phyloP scores from a whole-genome alignment of 73 alveolate species.

The Paramecium octaurelia region DNA sequence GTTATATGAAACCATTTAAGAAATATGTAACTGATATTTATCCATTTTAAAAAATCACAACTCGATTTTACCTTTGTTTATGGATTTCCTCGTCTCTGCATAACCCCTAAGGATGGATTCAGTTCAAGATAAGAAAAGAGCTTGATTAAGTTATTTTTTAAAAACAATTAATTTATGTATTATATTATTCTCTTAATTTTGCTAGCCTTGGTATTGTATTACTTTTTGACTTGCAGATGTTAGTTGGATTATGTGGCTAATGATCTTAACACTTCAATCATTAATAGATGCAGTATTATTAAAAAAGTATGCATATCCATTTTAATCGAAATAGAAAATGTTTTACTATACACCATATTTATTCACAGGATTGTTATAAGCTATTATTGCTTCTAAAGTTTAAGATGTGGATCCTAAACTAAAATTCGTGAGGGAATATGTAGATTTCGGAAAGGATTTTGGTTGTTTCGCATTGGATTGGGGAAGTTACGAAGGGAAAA shows the following conservation, averaged over 20 bases:
- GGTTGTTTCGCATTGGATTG: conserved; percentile 35
- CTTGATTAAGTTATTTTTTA: neutral
- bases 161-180: neutral
- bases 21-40: neutral
- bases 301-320: neutral
- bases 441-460: conserved; percentile 22
- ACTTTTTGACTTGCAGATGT: neutral
- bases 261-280: neutral
- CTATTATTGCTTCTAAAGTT: neutral
- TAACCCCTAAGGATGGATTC: no score
- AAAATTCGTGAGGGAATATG: neutral
- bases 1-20: neutral
- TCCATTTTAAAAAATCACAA: no score
- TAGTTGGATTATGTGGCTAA: neutral
- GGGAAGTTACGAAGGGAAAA: conserved; percentile 34
- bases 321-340: neutral
- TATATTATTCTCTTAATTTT: neutral
- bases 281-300: neutral
- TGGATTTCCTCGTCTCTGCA: no score
- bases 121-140: neutral
- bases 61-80: no score
- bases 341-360: conserved; percentile 29
- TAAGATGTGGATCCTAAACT: conserved; percentile 1
- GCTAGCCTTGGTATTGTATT: neutral
- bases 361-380: neutral